Percentiles rank a stretch among this genome's conserved stretches.
These are phyloP conservation scores for Posidonia oceanica DNA, from an alignment of 116 monocot species.

Conservation along the genomic window DNA sequence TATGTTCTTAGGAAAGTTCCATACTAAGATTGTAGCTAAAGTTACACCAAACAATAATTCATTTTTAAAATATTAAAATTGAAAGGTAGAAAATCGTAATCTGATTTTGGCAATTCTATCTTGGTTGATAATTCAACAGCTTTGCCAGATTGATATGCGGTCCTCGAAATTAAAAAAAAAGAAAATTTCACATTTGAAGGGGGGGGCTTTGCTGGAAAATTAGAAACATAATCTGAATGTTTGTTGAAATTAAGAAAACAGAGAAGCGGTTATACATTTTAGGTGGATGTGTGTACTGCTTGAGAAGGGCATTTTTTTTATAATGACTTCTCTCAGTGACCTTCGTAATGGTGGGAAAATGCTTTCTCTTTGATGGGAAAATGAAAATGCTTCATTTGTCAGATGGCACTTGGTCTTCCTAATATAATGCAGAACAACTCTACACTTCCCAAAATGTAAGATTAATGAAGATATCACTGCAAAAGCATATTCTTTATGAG, in stretches of 20 bases:
- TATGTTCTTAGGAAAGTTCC: neutral
- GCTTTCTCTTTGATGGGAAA: neutral
- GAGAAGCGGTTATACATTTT: too few relatives aligned
- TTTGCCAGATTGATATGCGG: too few relatives aligned
- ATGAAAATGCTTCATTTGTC: neutral
- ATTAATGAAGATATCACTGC: too few relatives aligned
- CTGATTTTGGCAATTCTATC: neutral
- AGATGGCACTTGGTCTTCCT: neutral
- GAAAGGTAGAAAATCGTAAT: neutral
- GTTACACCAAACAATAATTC: neutral
- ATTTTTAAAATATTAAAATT: neutral
- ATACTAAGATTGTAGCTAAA: neutral
- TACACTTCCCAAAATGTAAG: too few relatives aligned
- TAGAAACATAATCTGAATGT: too few relatives aligned
- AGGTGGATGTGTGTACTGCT: too few relatives aligned
- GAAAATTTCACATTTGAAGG: neutral
- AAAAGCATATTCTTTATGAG: neutral
- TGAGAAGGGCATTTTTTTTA: too few relatives aligned
- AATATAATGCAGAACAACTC: neutral
- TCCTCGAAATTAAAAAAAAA: too few relatives aligned
- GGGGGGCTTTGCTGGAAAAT: too few relatives aligned
- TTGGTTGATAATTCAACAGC: neutral
- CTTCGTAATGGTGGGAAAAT: neutral
- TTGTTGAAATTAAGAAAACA: too few relatives aligned
- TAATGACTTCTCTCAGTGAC: too few relatives aligned